Percentiles rank a stretch among this genome's conserved stretches.
Conservation (phyloP, 192 early-diverging fungal genomes). For the Thamnidium elegans region DNA sequence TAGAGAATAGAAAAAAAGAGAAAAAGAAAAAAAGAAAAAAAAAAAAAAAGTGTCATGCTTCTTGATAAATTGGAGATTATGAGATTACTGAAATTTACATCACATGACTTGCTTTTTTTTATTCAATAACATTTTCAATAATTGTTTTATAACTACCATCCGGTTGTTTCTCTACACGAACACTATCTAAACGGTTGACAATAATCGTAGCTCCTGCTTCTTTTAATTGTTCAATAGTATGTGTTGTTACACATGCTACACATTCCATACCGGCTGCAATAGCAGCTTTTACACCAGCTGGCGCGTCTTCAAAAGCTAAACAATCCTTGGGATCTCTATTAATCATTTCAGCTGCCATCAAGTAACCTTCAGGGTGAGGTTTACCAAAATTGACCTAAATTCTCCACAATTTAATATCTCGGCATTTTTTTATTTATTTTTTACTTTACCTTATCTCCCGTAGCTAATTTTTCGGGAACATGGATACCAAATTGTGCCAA, state of each 20-base stretch:
- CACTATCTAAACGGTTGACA: constrained; percentile 38
- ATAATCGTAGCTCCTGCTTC: constrained; percentile 44
- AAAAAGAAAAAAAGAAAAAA: not conserved
- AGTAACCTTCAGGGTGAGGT: constrained; percentile 36
- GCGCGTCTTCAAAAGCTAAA: constrained; percentile 55
- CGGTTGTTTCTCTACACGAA: constrained; percentile 27
- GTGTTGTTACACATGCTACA: constrained; percentile 41
- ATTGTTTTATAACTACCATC: constrained; percentile 3
- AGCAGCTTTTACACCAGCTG: constrained; percentile 46
- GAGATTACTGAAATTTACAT: too few species aligned
- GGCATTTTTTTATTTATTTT: not conserved
- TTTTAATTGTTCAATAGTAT: constrained; percentile 39
- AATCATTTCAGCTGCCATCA: constrained; percentile 37
- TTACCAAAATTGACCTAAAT: constrained; percentile 21
- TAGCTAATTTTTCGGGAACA: constrained; percentile 33
- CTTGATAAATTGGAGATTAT: not conserved
- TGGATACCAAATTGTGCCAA: constrained; percentile 39
- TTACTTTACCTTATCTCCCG: constrained; percentile 23
- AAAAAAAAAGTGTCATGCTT: not conserved
- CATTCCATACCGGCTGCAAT: constrained; percentile 40
- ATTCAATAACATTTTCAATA: not conserved
- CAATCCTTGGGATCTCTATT: constrained; percentile 39
- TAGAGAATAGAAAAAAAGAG: not conserved
- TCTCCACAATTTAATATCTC: not conserved
- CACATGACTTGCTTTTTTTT: not conserved